Evolutionary conservation across 2,329 filamentous ascomycete genomes (phyloP).

Genomic region (Nemania serpens): DNA sequence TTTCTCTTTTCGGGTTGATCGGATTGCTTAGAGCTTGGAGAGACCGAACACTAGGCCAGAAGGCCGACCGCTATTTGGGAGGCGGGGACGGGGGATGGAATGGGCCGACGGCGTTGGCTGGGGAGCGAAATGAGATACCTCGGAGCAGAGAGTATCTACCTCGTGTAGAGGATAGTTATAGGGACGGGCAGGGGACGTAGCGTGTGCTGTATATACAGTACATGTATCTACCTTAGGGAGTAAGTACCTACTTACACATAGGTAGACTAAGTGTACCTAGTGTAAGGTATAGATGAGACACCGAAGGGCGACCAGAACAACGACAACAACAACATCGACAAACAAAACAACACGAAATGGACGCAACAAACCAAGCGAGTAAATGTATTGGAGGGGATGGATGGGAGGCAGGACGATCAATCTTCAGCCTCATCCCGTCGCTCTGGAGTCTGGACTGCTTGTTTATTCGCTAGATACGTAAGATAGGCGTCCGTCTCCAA

Average conservation of each 20-base stretch:
- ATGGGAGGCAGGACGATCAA: constrained; percentile 10
- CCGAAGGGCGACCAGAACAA: neutral
- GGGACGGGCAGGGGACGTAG: too few relatives aligned
- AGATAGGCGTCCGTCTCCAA: constrained; percentile 10
- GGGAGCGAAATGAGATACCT: constrained; percentile 6
- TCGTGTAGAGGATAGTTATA: neutral
- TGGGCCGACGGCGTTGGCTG: constrained; percentile 3
- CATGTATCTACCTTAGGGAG: too few relatives aligned
- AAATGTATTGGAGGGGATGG: constrained; percentile 11
- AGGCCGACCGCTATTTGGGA: constrained; percentile 22
- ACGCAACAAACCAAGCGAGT: constrained; percentile 5
- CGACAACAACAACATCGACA: neutral
- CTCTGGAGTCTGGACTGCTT: neutral
- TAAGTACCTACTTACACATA: neutral
- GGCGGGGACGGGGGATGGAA: neutral
- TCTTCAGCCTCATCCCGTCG: constrained; percentile 30
- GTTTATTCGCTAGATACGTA: constrained; percentile 15
- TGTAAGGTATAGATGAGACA: neutral
- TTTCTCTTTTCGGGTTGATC: constrained; percentile 20
- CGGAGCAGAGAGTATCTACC: neutral
- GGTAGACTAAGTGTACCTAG: too few relatives aligned
- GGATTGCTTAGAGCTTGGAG: constrained; percentile 1
- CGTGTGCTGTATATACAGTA: too few relatives aligned
- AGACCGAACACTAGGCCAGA: constrained; percentile 3
- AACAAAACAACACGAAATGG: constrained; percentile 8